Evolutionary conservation across 2,329 filamentous ascomycete genomes (phyloP).

Genomic region (Dryadomyces sulphureus): DNA sequence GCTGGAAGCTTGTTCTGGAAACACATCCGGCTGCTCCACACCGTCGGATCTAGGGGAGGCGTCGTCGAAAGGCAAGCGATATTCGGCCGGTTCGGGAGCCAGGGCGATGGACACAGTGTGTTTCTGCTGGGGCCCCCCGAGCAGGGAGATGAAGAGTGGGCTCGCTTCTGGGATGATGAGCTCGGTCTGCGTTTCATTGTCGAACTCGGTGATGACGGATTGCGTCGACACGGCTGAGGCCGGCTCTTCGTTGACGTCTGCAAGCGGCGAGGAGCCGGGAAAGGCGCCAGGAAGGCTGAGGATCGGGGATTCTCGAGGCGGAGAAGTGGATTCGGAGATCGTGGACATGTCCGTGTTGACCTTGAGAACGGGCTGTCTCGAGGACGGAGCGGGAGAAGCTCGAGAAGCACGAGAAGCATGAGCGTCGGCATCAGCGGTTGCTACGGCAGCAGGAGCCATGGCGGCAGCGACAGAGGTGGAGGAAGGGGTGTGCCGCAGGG

Average conservation of each 20-base stretch:
- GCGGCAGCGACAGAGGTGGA: no score
- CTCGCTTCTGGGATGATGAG: conserved; percentile 21
- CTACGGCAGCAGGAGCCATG: no score
- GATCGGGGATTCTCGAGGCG: no score
- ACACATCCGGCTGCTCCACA: no score
- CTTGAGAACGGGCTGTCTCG: conserved; percentile 27
- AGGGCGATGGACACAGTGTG: background rate
- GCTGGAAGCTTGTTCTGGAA: background rate
- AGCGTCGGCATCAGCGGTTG: no score
- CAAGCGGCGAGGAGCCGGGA: conserved; percentile 36
- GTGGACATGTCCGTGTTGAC: no score
- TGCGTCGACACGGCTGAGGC: conserved; percentile 42
- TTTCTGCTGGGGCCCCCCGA: background rate
- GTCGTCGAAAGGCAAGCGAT: conserved; percentile 11
- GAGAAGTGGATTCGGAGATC: no score
- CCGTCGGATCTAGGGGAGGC: background rate
- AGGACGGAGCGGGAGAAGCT: no score
- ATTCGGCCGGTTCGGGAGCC: conserved; percentile 6
- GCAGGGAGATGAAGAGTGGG: background rate
- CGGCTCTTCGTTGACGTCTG: conserved; percentile 14
- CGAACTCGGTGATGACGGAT: conserved; percentile 56
- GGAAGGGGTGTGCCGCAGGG: no score
- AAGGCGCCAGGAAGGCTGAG: conserved; percentile 17
- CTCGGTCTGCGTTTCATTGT: conserved; percentile 54
- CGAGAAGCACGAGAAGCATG: no score